phyloP scores from a whole-genome alignment of 495 filamentous ascomycete species.

The Penicillium psychrofluorescens region DNA sequence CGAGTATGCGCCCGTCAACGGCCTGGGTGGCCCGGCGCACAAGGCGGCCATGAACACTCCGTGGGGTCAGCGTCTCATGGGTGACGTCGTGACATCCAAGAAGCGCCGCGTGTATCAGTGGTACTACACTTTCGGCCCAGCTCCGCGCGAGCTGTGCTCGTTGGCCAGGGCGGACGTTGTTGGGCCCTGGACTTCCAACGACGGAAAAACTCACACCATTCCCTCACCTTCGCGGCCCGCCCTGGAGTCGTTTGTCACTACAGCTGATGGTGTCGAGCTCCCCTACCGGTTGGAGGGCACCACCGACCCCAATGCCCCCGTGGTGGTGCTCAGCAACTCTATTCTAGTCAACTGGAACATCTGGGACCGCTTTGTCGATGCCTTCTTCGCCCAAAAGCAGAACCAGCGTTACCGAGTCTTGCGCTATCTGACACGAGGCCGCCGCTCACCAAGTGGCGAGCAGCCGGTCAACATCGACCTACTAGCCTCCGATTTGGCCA shows the following conservation, averaged over 20 bases:
- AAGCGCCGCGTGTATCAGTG: slow-evolving; percentile 56
- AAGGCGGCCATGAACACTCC: slow-evolving; percentile 52
- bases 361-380: slow-evolving; percentile 64
- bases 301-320: slow-evolving; percentile 54
- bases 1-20: slow-evolving; percentile 60
- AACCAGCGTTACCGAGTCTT: slow-evolving; percentile 63
- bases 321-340: slow-evolving; percentile 67
- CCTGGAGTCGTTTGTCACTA: slow-evolving; percentile 60
- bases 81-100: slow-evolving; percentile 48
- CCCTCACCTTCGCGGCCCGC: slow-evolving; percentile 44
- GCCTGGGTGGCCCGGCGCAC: slow-evolving; percentile 55
- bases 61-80: slow-evolving; percentile 47
- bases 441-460: slow-evolving; percentile 33
- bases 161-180: slow-evolving; percentile 26
- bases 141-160: slow-evolving; percentile 55
- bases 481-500: slow-evolving; percentile 56
- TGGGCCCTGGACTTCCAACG: slow-evolving; percentile 44
- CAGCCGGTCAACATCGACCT: slow-evolving; percentile 53
- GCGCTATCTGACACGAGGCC: slow-evolving; percentile 63
- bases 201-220: slow-evolving; percentile 44
- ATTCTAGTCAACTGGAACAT: slow-evolving; percentile 66
- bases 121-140: slow-evolving; percentile 72
- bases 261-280: slow-evolving; percentile 56
- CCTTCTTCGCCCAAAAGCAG: slow-evolving; percentile 47
- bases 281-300: slow-evolving; percentile 71